A percentile compares a stretch with the other conserved stretches of the same genome.
Conservation (phyloP, 805 yeast species). For the Tetrapisispora arboricola region DNA sequence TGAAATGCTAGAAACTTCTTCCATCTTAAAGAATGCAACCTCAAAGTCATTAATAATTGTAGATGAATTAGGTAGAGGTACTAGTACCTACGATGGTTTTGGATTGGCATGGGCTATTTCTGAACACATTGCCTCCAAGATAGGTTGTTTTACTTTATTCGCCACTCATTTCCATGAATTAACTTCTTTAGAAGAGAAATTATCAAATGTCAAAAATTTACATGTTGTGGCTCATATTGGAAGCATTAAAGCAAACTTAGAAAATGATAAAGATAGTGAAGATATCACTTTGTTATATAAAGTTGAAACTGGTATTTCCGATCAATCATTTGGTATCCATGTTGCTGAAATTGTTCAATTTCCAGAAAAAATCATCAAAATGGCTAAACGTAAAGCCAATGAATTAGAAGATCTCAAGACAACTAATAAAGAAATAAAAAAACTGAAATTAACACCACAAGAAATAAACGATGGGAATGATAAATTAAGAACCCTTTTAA, state of each 20-base stretch:
- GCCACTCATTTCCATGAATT: constrained; percentile 98
- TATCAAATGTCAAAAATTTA: constrained; percentile 60
- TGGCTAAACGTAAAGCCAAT: constrained; percentile 91
- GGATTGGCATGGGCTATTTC: constrained; percentile 97
- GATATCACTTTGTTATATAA: constrained; percentile 84
- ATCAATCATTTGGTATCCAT: constrained; percentile 94
- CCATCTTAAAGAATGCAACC: constrained; percentile 80
- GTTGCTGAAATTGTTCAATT: constrained; percentile 94
- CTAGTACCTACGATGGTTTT: constrained; percentile 87
- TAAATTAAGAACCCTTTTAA: constrained; percentile 38
- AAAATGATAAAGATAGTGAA: constrained; percentile 29
- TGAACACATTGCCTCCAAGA: constrained; percentile 63
- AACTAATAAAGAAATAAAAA: constrained; percentile 37
- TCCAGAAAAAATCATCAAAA: constrained; percentile 77
- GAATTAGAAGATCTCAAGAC: constrained; percentile 62
- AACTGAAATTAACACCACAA: constrained; percentile 37
- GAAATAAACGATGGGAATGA: constrained; percentile 44
- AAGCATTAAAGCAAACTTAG: constrained; percentile 39
- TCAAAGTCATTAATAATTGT: constrained; percentile 78
- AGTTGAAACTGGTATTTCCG: constrained; percentile 94
- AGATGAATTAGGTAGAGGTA: constrained; percentile 84
- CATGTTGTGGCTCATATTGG: constrained; percentile 78
- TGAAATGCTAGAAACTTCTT: constrained; percentile 94
- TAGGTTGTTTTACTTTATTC: constrained; percentile 73
- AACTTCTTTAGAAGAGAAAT: constrained; percentile 61